Base-by-base conservation (phyloP, 257 asterid species). In the Coffea canephora region DNA sequence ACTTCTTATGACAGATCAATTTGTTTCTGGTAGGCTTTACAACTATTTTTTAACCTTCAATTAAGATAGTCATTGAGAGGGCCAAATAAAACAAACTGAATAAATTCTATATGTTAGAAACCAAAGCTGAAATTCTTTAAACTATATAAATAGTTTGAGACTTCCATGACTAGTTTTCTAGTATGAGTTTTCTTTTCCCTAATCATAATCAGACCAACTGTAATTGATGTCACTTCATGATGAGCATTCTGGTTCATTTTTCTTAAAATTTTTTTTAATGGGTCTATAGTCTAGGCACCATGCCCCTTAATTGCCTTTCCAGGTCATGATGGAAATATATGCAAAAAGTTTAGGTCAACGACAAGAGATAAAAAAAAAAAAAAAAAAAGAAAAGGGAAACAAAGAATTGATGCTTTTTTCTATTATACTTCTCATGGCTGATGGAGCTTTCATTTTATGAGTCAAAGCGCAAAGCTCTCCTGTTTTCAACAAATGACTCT, bases 301-400 rank as follows among this genome's bases (percentile, higher is more conserved):
- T 8, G 45, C 57, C 25, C 45, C 36, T 70, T 27, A 27, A 27
- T 27, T 45, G 55, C 27, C 74, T 70, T 70, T 73, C 49, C 67
- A 52, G 19, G 77, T 31, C 64, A 73, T 52, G 43, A 54, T 52
- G 46, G 67, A 13, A 54, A 31, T 9, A 34, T 34, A 16, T 12
- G 43, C 36, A 45, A 57, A 59, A 36, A 71, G 52, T 70, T 55
- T 45, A 23, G 49, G 59, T 81, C 84, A 81, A 62, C 59, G 74
- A 76, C 21, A 69, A 62, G n/a, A n/a, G 69, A 50, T 27, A 27
- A 27, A 27, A 27, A 27, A 27, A 27, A 27, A 27, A 27, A 61
- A 69, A 39, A 2, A 31, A 69, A 39, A 39, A n/a, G n/a, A n/a
- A 39, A 57, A 12, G 61, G 8, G 64, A 21, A 65, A 74, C 21